Percentiles rank a stretch among this genome's conserved stretches.
Evolutionary conservation across 352 stramenopile species (phyloP).

Genomic region (Phytopythium mirpurense): DNA sequence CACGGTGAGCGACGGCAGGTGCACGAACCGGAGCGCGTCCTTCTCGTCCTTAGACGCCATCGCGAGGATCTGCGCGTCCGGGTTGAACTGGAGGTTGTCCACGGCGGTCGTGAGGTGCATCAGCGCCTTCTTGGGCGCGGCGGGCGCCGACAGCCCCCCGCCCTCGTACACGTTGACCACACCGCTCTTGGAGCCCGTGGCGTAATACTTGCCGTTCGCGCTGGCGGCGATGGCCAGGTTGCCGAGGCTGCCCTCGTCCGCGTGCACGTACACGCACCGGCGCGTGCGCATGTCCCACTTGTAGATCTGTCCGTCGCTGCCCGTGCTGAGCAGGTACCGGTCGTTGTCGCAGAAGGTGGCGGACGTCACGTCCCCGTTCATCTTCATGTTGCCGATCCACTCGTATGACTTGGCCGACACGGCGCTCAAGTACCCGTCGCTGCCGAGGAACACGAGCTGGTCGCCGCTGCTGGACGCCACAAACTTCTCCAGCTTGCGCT

Average conservation of each 20-base stretch:
- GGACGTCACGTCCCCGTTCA: constrained; percentile 91
- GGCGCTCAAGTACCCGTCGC: constrained; percentile 94
- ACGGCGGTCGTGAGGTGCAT: constrained; percentile 96
- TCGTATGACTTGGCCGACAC: constrained; percentile 90
- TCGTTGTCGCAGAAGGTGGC: constrained; percentile 92
- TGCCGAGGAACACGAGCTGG: constrained; percentile 92
- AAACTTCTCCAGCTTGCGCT: constrained; percentile 92
- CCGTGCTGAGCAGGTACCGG: constrained; percentile 90
- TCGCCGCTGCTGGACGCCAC: constrained; percentile 85
- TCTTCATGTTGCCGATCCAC: constrained; percentile 93
- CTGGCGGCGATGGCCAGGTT: constrained; percentile 78
- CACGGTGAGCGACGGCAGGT: constrained; percentile 92
- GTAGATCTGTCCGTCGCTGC: constrained; percentile 95
- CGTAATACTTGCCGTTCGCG: constrained; percentile 68
- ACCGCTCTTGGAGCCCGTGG: constrained; percentile 94
- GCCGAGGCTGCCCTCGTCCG: constrained; percentile 82
- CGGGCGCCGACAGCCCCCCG: constrained; percentile 30
- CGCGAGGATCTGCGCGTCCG: constrained; percentile 92
- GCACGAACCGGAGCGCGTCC: constrained; percentile 94
- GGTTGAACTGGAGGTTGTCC: constrained; percentile 90
- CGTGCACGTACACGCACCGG: constrained; percentile 73
- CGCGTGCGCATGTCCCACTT: constrained; percentile 92
- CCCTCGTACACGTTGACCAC: constrained; percentile 98
- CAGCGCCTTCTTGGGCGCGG: constrained; percentile 90
- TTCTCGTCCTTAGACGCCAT: constrained; percentile 90